Evolutionary conservation across 129 eudicot genomes (phyloP).

Genomic region (Centella asiatica): DNA sequence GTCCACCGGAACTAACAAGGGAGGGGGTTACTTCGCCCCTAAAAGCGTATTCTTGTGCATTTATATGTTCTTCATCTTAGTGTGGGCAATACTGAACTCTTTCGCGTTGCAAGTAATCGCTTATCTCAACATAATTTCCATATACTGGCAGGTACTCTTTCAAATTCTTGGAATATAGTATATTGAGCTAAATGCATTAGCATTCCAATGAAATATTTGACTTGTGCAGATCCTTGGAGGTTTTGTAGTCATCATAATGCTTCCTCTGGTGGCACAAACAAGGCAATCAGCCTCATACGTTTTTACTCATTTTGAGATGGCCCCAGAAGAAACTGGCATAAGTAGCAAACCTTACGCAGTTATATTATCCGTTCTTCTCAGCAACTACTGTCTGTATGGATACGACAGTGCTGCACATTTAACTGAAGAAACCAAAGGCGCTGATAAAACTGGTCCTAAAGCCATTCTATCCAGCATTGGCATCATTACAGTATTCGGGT

Average conservation of each 20-base stretch:
- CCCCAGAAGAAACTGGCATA: conserved; percentile 30
- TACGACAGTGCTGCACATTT: conserved; percentile 44
- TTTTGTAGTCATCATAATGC: conserved; percentile 28
- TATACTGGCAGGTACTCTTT: conserved; percentile 32
- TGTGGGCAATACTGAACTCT: conserved; percentile 40
- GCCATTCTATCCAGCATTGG: conserved; percentile 38
- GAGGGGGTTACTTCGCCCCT: conserved; percentile 41
- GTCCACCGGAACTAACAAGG: conserved; percentile 37
- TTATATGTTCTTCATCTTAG: conserved; percentile 21
- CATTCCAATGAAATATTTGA: not conserved
- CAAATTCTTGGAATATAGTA: not conserved
- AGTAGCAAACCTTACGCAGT: conserved; percentile 32
- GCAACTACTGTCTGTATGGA: conserved; percentile 38
- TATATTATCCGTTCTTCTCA: conserved; percentile 29
- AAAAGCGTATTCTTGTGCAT: conserved; percentile 32
- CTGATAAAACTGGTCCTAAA: conserved; percentile 33
- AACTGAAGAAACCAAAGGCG: conserved; percentile 38
- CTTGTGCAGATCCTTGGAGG: conserved; percentile 31
- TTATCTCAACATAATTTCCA: conserved; percentile 25
- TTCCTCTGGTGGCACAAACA: conserved; percentile 33
- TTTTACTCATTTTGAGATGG: conserved; percentile 30
- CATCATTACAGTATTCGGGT: conserved; percentile 36
- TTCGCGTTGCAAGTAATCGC: conserved; percentile 34
- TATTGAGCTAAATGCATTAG: not conserved
- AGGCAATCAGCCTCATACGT: conserved; percentile 37